phyloP scores from a whole-genome alignment of 371 early-diverging fungal species.

The Mucor racemosus region DNA sequence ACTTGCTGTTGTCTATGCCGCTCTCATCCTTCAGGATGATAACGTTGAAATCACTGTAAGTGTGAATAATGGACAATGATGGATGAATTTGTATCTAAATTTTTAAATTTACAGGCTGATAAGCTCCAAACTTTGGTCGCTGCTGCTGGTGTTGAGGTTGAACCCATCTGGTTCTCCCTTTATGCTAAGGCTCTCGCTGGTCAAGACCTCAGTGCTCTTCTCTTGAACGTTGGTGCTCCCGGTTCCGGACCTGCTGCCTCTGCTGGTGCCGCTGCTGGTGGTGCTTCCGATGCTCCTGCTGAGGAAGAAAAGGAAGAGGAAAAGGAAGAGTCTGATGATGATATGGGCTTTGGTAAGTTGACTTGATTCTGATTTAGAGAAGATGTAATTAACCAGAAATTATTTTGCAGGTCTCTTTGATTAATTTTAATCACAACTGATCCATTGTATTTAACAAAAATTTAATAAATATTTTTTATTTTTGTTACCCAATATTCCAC shows the following conservation, averaged over 20 bases:
- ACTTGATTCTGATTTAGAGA: background rate
- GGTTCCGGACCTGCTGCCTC: slow-evolving; percentile 67
- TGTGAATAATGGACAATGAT: background rate
- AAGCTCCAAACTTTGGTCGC: slow-evolving; percentile 90
- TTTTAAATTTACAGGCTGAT: slow-evolving; percentile 75
- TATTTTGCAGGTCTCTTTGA: slow-evolving; percentile 77
- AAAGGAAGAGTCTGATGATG: slow-evolving; percentile 91
- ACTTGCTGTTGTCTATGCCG: slow-evolving; percentile 95
- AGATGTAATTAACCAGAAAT: background rate
- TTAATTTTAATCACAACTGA: slow-evolving; percentile 47
- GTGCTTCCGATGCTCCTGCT: slow-evolving; percentile 57
- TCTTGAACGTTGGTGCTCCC: slow-evolving; percentile 88
- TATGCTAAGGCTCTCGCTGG: slow-evolving; percentile 98
- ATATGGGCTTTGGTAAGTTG: slow-evolving; percentile 85
- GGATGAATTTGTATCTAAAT: background rate
- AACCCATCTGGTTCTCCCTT: slow-evolving; percentile 94
- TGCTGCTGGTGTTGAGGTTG: slow-evolving; percentile 93
- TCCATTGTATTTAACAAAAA: background rate
- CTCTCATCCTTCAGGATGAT: slow-evolving; percentile 98
- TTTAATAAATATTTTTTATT: background rate
- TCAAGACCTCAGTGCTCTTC: slow-evolving; percentile 88
- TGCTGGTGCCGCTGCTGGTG: slow-evolving; percentile 58
- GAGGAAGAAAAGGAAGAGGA: slow-evolving; percentile 71
- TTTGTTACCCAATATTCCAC: background rate
- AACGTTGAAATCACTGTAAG: slow-evolving; percentile 95